Conservation (phyloP, 352 stramenopile genomes). For the Globisporangium cederbergense region DNA sequence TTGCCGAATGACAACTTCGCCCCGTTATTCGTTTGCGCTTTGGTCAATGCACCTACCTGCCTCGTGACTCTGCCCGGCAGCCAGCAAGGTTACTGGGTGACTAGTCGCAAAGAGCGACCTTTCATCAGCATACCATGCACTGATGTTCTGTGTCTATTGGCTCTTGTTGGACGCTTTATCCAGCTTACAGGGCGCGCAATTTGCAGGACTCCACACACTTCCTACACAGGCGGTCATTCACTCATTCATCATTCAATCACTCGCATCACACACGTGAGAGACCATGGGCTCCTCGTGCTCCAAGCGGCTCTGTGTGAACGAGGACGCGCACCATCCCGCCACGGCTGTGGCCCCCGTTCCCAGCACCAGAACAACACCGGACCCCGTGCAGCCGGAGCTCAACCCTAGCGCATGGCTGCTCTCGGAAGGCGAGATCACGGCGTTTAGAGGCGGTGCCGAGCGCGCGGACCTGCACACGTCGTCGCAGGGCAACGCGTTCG, state of each 20-base stretch:
- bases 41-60: no score
- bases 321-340: not conserved
- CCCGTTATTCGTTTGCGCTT: no score
- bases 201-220: no score
- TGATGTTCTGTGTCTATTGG: not conserved
- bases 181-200: no score
- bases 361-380: not conserved
- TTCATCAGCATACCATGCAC: not conserved
- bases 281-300: slow-evolving; percentile 12
- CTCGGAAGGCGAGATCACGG: not conserved
- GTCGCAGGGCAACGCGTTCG: not conserved
- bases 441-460: slow-evolving; percentile 1
- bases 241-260: not conserved
- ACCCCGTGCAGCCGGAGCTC: slow-evolving; percentile 16
- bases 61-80: no score
- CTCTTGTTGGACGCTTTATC: not conserved
- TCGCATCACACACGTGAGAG: not conserved
- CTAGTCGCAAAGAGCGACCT: not conserved
- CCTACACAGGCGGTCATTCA: not conserved
- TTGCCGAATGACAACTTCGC: no score
- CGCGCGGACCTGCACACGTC: not conserved
- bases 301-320: not conserved
- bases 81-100: not conserved
- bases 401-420: slow-evolving; percentile 15
- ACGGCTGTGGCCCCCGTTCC: not conserved